phyloP scores from a whole-genome alignment of 1,139 yeast genomes.

The Saccharomyces hybrid region DNA sequence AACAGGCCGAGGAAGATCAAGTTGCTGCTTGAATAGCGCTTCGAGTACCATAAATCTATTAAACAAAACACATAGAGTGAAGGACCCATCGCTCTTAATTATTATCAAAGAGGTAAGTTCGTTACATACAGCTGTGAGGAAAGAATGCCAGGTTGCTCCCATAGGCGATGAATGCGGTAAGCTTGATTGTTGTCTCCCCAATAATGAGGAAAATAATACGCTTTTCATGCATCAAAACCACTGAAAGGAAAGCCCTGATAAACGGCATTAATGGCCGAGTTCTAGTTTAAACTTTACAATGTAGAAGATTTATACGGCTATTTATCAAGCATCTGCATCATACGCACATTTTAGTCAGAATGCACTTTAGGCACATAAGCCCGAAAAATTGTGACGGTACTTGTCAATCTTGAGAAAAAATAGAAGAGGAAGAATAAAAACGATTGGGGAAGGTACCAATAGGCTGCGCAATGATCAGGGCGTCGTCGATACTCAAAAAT shows the following conservation, averaged over 20 bases:
- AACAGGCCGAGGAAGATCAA: background rate
- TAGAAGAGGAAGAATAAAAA: background rate
- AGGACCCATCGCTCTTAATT: background rate
- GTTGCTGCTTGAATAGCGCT: background rate
- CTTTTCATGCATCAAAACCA: background rate
- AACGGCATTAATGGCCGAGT: background rate
- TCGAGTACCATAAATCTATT: background rate
- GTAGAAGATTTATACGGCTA: background rate
- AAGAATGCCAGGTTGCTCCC: background rate
- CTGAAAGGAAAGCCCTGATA: background rate
- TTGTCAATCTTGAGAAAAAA: background rate
- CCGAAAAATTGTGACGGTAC: background rate
- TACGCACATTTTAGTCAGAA: background rate
- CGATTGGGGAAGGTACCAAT: background rate
- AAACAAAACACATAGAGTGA: no score
- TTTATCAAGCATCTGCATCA: background rate
- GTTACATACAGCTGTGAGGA: no score
- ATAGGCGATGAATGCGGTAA: no score
- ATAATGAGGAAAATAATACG: background rate
- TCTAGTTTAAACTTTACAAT: background rate
- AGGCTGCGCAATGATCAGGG: background rate
- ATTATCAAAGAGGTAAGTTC: background rate
- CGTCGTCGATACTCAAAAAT: background rate
- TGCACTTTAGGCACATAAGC: background rate
- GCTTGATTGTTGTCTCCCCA: background rate